These are phyloP conservation scores for Phytophthora chlamydospora DNA, from an alignment of 352 stramenopile species.

Conservation along the genomic window DNA sequence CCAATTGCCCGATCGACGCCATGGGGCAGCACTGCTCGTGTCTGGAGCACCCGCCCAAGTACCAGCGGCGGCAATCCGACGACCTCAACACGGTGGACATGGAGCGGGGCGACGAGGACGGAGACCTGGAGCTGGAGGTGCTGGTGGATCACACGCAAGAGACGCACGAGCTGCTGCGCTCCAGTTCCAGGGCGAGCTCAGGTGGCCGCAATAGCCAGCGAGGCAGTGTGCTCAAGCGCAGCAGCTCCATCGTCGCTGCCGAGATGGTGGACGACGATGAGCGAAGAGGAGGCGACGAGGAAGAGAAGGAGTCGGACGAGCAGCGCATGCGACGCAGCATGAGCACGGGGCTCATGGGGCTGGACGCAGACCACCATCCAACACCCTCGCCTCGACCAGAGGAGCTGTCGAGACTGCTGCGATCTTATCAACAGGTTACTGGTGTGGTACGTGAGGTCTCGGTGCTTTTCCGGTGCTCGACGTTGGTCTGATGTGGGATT, in stretches of 20 bases:
- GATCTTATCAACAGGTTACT: conserved; percentile 72
- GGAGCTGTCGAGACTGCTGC: conserved; percentile 46
- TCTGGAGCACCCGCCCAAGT: conserved; percentile 66
- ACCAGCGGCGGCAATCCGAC: conserved; percentile 62
- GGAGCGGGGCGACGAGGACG: conserved; percentile 33
- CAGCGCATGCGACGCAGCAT: conserved; percentile 30
- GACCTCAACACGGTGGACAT: conserved; percentile 44
- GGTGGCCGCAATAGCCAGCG: conserved; percentile 17
- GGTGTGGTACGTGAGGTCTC: conserved; percentile 44
- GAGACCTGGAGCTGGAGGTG: conserved; percentile 34
- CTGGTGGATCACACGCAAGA: conserved; percentile 33
- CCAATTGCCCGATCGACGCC: conserved; percentile 1
- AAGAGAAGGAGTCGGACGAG: conserved; percentile 32
- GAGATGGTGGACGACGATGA: conserved; percentile 10
- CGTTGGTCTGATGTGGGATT: conserved; percentile 8
- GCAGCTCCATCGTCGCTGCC: conserved; percentile 9
- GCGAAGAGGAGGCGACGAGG: conserved; percentile 19
- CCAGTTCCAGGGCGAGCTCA: conserved; percentile 13
- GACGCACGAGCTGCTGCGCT: conserved; percentile 51
- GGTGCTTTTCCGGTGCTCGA: conserved; percentile 3
- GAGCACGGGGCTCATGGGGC: conserved; percentile 32
- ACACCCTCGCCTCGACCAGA: conserved; percentile 32
- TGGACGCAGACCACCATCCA: conserved; percentile 38
- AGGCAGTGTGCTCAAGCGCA: conserved; percentile 19
- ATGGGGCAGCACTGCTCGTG: conserved; percentile 87